Evolutionary conservation across 108 stramenopile genomes (phyloP), one percentile per base, ranked within the genome.

Genomic region (Epithemia pelagica): DNA sequence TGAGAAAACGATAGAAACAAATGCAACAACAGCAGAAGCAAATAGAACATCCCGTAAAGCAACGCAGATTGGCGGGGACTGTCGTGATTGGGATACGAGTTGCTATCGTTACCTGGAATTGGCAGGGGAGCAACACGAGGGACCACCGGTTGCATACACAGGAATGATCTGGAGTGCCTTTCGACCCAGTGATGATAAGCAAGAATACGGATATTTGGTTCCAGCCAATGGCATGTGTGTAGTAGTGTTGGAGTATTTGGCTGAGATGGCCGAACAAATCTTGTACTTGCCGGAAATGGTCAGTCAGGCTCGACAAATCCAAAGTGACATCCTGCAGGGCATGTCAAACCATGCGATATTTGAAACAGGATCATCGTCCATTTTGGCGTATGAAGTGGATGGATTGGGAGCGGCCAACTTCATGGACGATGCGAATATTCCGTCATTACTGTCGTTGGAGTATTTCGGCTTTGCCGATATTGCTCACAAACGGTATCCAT

Each of bases 311-410:
- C n/a, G n/a, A 25, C 82, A 79, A 23, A 82, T 91, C 7, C 60
- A 85, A 37, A 24, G 73, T 27, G 86, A 81, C 28, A 91, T 91
- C 29, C 28, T 82, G 37, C 71, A 77, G 32, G 89, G 82, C 7
- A 64, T 84, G 27, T 75, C 85, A 1, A 33, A 66, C 24, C 77
- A 80, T 52, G 29, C 59, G 21, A 72, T 32, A 15, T 54, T 72
- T 59, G 76, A 73, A 23, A 56, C 37, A n/a, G n/a, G n/a, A n/a
- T n/a, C n/a, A n/a, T n/a, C n/a, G n/a, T n/a, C n/a, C 32, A 80
- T 86, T 29, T 85, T 79, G 57, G 89, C 89, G 19, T 92, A 84
- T 67, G 91, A 92, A 78, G 86, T 92, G 20, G 91, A 92, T 76
- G 91, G 87, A 5, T 78, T 79, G 29, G 87, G 87, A 10, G 28